Conservation (phyloP, 2,329 filamentous ascomycete genomes). For the Harringtonia aguacate region DNA sequence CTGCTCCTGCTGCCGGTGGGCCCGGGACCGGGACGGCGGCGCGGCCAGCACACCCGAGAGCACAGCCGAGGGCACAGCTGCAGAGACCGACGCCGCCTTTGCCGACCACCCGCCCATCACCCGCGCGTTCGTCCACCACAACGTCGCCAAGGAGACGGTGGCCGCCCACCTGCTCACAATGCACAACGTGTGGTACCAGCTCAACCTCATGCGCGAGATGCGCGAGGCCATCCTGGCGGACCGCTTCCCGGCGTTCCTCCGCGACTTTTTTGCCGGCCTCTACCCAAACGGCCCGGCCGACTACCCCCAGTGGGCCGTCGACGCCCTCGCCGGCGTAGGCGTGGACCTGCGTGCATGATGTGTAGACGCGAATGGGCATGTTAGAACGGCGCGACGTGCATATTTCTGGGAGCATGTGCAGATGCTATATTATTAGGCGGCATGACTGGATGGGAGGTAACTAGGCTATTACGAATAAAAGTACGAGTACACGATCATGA, state of each 20-base stretch:
- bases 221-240: conserved; percentile 75
- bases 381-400: too few relatives aligned
- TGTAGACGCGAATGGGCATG: too few relatives aligned
- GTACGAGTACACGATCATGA: too few relatives aligned
- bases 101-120: conserved; percentile 49
- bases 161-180: conserved; percentile 78
- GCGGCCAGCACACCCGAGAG: conserved; percentile 22
- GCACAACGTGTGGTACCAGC: conserved; percentile 90
- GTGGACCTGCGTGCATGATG: conserved; percentile 46
- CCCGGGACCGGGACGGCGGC: background rate
- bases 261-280: conserved; percentile 63
- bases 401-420: too few relatives aligned
- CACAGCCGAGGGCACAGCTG: background rate
- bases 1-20: conserved; percentile 61
- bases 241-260: conserved; percentile 66
- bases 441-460: too few relatives aligned
- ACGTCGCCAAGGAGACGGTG: conserved; percentile 88
- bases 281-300: conserved; percentile 56
- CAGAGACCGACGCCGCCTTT: background rate
- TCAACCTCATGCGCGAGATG: conserved; percentile 68
- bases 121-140: conserved; percentile 81
- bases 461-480: too few relatives aligned
- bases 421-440: too few relatives aligned
- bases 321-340: conserved; percentile 66
- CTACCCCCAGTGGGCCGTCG: conserved; percentile 78